phyloP scores from a whole-genome alignment of 129 eudicot genomes.

The Flaveria ramosissima region DNA sequence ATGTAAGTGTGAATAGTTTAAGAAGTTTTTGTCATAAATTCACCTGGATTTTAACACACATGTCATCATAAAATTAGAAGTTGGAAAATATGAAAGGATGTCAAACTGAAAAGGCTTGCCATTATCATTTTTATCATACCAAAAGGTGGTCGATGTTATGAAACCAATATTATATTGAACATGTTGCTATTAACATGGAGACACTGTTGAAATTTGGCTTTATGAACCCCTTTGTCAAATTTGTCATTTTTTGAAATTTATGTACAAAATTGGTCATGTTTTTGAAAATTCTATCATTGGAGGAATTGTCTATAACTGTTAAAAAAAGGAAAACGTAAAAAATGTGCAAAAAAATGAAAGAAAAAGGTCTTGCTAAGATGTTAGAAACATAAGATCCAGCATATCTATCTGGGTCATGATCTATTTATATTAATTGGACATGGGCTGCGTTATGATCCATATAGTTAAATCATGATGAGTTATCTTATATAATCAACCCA shows the following conservation, averaged over 20 bases:
- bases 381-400: background rate
- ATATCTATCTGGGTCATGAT: background rate
- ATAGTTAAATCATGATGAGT: conserved; percentile 6
- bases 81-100: background rate
- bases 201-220: background rate
- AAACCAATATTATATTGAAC: background rate
- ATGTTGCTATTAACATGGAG: background rate
- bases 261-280: background rate
- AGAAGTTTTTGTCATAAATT: background rate
- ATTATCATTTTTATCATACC: background rate
- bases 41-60: background rate
- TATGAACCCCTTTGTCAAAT: background rate
- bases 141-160: background rate
- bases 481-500: background rate
- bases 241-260: background rate
- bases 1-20: background rate
- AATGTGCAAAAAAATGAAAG: background rate
- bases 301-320: background rate
- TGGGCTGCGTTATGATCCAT: background rate
- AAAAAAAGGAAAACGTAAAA: background rate
- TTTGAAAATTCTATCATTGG: background rate
- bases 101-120: background rate
- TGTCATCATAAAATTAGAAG: background rate
- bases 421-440: background rate
- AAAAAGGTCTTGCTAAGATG: background rate